phyloP scores from a whole-genome alignment of 139 green algal species.

The Chlorella sorokiniana region DNA sequence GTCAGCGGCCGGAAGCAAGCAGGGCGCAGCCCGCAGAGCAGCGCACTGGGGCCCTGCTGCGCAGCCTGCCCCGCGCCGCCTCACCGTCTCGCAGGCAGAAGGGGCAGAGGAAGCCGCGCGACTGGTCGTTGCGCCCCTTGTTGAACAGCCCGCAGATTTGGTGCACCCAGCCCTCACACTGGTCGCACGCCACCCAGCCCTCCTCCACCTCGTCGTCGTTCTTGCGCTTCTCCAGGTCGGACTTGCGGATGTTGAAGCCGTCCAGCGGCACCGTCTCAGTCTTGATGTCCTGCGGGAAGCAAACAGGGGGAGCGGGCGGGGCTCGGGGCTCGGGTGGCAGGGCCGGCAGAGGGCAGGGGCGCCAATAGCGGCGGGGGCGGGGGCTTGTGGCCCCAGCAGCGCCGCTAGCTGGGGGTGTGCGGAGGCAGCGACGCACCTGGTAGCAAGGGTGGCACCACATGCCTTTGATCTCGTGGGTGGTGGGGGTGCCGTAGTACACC shows the following conservation, averaged over 20 bases:
- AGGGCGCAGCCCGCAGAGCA: not conserved
- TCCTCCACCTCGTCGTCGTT: conserved; percentile 96
- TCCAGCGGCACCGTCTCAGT: conserved; percentile 66
- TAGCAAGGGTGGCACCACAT: conserved; percentile 89
- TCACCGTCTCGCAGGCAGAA: conserved; percentile 78
- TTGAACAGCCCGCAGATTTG: conserved; percentile 98
- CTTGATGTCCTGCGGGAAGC: conserved; percentile 42
- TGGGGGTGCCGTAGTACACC: conserved; percentile 55
- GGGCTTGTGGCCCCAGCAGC: not conserved
- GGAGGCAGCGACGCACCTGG: not conserved
- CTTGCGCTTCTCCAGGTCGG: conserved; percentile 82
- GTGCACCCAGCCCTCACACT: conserved; percentile 96
- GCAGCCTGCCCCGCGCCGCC: not conserved
- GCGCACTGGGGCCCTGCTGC: not conserved
- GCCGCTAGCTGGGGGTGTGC: not conserved
- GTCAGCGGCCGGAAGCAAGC: too few relatives aligned
- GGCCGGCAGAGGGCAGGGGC: not conserved
- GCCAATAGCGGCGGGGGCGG: too few relatives aligned
- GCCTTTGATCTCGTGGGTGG: conserved; percentile 58
- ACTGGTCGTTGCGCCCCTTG: conserved; percentile 88
- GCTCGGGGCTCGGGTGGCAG: too few relatives aligned
- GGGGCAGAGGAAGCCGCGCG: conserved; percentile 92
- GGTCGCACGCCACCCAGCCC: conserved; percentile 96
- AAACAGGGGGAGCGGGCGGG: not conserved
- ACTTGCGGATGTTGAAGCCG: conserved; percentile 51